A percentile compares a stretch with the other conserved stretches of the same genome.
These are phyloP conservation scores for Diaporthe citriasiana DNA, from an alignment of 2,329 filamentous ascomycete species.

Conservation along the genomic window DNA sequence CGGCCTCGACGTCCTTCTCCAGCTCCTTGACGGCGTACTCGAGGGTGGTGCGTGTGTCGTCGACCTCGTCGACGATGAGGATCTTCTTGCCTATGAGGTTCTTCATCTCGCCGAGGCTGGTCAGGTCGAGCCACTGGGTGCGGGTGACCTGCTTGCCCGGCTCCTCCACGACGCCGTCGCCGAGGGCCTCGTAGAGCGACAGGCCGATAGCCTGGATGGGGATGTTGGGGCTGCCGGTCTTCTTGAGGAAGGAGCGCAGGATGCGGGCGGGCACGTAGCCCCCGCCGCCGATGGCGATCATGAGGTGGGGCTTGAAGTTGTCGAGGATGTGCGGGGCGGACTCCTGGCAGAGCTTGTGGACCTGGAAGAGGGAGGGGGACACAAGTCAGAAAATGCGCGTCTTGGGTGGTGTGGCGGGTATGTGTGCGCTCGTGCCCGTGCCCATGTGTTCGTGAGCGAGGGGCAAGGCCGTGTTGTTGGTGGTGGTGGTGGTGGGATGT, in stretches of 20 bases:
- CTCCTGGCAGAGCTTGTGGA: slow-evolving; percentile 96
- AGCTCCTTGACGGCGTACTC: slow-evolving; percentile 95
- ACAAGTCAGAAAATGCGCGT: slow-evolving; percentile 23
- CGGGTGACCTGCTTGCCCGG: slow-evolving; percentile 95
- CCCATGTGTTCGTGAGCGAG: background rate
- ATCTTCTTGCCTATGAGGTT: slow-evolving; percentile 93
- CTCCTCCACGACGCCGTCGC: slow-evolving; percentile 73
- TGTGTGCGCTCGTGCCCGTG: background rate
- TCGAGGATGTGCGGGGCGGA: slow-evolving; percentile 85
- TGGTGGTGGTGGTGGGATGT: background rate
- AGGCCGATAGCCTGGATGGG: slow-evolving; percentile 99
- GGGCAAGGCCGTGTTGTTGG: background rate
- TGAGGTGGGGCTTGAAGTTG: slow-evolving; percentile 92
- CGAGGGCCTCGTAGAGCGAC: slow-evolving; percentile 92
- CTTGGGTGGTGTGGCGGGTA: background rate
- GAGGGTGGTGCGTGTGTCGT: slow-evolving; percentile 93
- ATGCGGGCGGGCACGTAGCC: slow-evolving; percentile 98
- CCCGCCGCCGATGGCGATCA: slow-evolving; percentile 98
- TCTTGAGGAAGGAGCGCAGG: slow-evolving; percentile 96
- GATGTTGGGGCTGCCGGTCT: slow-evolving; percentile 89
- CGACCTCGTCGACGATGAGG: slow-evolving; percentile 94
- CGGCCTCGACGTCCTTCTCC: slow-evolving; percentile 91
- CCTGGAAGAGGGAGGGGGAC: slow-evolving; percentile 63
- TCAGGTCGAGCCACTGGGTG: slow-evolving; percentile 97
- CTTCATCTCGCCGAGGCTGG: slow-evolving; percentile 83